Evolutionary conservation across 768 basidiomycete species (phyloP).

Genomic region (Pleurotus giganteus): DNA sequence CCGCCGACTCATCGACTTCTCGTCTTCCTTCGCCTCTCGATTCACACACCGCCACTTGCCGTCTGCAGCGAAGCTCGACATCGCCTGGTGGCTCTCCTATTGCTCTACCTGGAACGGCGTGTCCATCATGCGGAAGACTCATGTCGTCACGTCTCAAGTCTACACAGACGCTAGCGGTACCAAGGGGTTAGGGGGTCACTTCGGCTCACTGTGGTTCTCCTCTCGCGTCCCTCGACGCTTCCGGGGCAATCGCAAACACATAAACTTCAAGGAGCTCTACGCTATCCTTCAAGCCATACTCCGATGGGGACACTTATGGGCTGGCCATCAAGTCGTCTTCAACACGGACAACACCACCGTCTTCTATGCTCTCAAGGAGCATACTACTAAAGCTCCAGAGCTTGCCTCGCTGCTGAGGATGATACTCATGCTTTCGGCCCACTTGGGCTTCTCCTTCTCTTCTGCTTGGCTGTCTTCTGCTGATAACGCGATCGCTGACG

Average conservation of each 20-base stretch:
- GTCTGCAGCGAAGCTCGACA: conserved; percentile 15
- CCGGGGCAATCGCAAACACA: conserved; percentile 20
- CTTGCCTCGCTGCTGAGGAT: conserved; percentile 14
- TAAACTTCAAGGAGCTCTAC: conserved; percentile 32
- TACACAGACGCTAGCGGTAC: conserved; percentile 31
- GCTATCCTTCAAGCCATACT: conserved; percentile 29
- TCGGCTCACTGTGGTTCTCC: conserved; percentile 23
- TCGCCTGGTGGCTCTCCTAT: conserved; percentile 31
- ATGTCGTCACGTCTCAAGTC: conserved; percentile 14
- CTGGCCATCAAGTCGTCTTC: conserved; percentile 24
- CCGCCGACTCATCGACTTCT: conserved; percentile 24
- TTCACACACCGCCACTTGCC: conserved; percentile 22
- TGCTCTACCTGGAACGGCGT: conserved; percentile 28
- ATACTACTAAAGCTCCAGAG: conserved; percentile 12
- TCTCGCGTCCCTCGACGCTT: conserved; percentile 20
- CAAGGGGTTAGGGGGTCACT: conserved; percentile 27
- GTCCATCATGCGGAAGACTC: conserved; percentile 12
- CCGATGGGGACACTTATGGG: conserved; percentile 24
- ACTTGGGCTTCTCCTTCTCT: conserved; percentile 21
- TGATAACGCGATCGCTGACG: conserved; percentile 22
- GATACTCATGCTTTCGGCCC: conserved; percentile 17
- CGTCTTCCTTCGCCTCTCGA: conserved; percentile 20
- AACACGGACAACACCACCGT: conserved; percentile 29
- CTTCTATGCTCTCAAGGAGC: too few species aligned
- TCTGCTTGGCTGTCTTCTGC: conserved; percentile 20